Evolutionary conservation across 768 basidiomycete genomes (phyloP).

Genomic region (Boletus sp.): DNA sequence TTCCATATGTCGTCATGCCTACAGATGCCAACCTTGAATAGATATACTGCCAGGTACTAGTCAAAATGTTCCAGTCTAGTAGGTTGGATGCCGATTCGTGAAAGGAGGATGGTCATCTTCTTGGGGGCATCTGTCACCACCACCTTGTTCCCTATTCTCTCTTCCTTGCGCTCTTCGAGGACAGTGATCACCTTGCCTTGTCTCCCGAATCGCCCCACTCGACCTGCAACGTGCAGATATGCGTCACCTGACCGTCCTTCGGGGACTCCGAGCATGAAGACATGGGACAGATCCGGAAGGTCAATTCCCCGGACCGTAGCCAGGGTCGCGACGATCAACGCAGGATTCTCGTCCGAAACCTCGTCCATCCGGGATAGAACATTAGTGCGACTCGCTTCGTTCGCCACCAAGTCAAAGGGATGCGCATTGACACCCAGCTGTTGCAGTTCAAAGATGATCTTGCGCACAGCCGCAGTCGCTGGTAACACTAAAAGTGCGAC

Average conservation of each 20-base stretch:
- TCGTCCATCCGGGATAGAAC: conserved; percentile 37
- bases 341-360: conserved; percentile 48
- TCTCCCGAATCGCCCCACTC: conserved; percentile 71
- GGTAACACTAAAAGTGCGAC: conserved; percentile 68
- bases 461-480: conserved; percentile 56
- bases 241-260: conserved; percentile 51
- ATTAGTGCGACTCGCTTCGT: conserved; percentile 42
- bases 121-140: conserved; percentile 34
- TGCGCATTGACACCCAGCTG: conserved; percentile 67
- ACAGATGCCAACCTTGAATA: background rate
- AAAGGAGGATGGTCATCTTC: conserved; percentile 44
- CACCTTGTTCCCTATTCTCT: conserved; percentile 28
- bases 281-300: conserved; percentile 67
- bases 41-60: conserved; percentile 18
- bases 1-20: conserved; percentile 8
- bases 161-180: conserved; percentile 40
- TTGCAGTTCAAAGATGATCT: conserved; percentile 63
- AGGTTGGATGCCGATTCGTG: conserved; percentile 43
- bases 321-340: conserved; percentile 63
- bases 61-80: conserved; percentile 54
- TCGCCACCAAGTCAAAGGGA: conserved; percentile 51
- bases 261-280: conserved; percentile 68
- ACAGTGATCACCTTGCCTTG: conserved; percentile 66
- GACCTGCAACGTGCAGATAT: conserved; percentile 71
- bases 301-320: conserved; percentile 75